A percentile compares a stretch with the other conserved stretches of the same genome.
Evolutionary conservation across 129 eudicot genomes (phyloP).

Genomic region (Deinandra increscens): DNA sequence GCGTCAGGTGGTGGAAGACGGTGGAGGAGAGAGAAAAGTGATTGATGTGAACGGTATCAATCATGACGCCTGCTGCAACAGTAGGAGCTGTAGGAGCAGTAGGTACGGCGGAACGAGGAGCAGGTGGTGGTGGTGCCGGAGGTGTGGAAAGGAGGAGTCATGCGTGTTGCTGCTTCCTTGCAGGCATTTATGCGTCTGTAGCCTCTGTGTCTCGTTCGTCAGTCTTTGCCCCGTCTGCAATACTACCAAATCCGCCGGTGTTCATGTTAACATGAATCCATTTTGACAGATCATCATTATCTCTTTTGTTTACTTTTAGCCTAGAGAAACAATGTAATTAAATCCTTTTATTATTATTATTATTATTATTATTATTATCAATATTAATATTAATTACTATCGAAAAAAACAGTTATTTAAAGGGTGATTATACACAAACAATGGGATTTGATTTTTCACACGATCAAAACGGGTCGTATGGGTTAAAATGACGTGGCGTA

Average conservation of each 20-base stretch:
- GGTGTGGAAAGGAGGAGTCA: slow-evolving; percentile 24
- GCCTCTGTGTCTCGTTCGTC: slow-evolving; percentile 12
- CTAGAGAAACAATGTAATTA: slow-evolving; percentile 13
- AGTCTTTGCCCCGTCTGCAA: slow-evolving; percentile 29
- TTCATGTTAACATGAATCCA: slow-evolving; percentile 18
- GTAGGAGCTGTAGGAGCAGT: no score
- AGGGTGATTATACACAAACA: no score
- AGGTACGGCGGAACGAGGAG: not conserved
- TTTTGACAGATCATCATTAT: slow-evolving; percentile 1
- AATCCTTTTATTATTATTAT: not conserved
- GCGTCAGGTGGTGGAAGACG: not conserved
- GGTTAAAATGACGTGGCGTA: no score
- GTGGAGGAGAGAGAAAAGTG: not conserved
- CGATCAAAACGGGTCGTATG: no score
- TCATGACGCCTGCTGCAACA: not conserved
- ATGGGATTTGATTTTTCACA: no score
- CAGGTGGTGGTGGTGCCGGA: slow-evolving; percentile 21
- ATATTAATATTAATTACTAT: no score
- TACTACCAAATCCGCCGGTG: slow-evolving; percentile 18
- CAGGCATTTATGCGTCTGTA: slow-evolving; percentile 33
- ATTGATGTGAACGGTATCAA: not conserved
- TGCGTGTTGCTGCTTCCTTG: slow-evolving; percentile 37
- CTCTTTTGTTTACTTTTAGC: not conserved
- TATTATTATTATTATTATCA: no score
- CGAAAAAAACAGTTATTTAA: not conserved